Evolutionary conservation across 2,329 filamentous ascomycete species (phyloP).

Genomic region (Xylaria sp.): DNA sequence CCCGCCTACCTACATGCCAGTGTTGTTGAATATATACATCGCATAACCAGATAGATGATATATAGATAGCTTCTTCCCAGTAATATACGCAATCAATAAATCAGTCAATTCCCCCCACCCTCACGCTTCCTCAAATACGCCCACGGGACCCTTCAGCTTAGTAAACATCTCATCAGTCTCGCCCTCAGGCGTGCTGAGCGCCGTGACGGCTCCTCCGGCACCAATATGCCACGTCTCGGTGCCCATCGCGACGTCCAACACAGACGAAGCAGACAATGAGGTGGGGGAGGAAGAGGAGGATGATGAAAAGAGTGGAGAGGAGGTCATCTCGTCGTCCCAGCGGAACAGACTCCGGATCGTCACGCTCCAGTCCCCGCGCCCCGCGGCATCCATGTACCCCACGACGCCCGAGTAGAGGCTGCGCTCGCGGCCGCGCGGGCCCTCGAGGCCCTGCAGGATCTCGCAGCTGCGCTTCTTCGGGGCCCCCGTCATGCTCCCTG

Average conservation of each 20-base stretch:
- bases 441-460: slow-evolving; percentile 78
- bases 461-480: slow-evolving; percentile 94
- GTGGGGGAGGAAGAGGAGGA: not conserved
- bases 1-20: not conserved
- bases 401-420: slow-evolving; percentile 89
- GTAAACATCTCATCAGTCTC: slow-evolving; percentile 93
- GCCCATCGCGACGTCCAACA: not conserved
- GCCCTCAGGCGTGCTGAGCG: slow-evolving; percentile 79
- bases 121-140: slow-evolving; percentile 57
- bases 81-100: not conserved
- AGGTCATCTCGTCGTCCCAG: slow-evolving; percentile 69
- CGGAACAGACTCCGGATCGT: slow-evolving; percentile 85
- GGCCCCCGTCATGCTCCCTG: slow-evolving; percentile 95
- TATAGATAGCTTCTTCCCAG: not conserved
- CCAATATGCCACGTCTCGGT: slow-evolving; percentile 82
- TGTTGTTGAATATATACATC: not conserved
- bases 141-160: slow-evolving; percentile 71
- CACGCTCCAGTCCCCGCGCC: slow-evolving; percentile 89
- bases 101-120: not conserved
- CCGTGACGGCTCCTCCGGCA: slow-evolving; percentile 90
- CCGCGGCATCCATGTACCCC: slow-evolving; percentile 88
- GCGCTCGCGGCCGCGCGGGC: slow-evolving; percentile 62
- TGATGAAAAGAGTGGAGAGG: too few relatives aligned
- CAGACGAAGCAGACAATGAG: not conserved
- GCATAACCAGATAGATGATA: not conserved